Evolutionary conservation across 2,329 filamentous ascomycete species (phyloP).

Genomic region (Stylonectria norvegica): DNA sequence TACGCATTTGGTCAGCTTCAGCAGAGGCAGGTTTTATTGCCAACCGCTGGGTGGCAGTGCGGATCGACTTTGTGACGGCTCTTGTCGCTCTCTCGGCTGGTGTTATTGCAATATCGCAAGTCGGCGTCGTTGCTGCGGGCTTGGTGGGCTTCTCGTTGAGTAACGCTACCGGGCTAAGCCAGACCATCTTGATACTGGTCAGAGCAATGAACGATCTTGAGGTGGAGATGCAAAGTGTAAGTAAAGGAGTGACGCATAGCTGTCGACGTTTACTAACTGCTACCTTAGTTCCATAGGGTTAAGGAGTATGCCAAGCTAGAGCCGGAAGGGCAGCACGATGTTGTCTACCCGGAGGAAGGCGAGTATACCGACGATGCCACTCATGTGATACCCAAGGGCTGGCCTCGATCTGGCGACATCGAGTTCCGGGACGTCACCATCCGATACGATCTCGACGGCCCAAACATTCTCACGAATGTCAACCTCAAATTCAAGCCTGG

Average conservation of each 20-base stretch:
- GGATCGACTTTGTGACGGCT: constrained; percentile 53
- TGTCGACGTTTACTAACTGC: neutral
- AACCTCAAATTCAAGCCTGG: constrained; percentile 58
- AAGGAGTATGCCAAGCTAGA: constrained; percentile 47
- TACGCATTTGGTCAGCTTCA: constrained; percentile 45
- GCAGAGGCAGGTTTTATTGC: constrained; percentile 51
- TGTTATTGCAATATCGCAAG: constrained; percentile 48
- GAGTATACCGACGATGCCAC: constrained; percentile 40
- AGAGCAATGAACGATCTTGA: constrained; percentile 55
- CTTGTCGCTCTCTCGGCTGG: constrained; percentile 50
- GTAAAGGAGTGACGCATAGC: constrained; percentile 20
- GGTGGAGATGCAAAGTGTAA: constrained; percentile 53
- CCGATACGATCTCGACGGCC: constrained; percentile 44
- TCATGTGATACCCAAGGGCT: constrained; percentile 39
- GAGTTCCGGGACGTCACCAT: constrained; percentile 51
- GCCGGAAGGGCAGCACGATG: constrained; percentile 43
- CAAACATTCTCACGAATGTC: constrained; percentile 48
- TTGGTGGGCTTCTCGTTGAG: constrained; percentile 55
- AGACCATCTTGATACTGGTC: constrained; percentile 50
- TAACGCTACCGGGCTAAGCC: constrained; percentile 53
- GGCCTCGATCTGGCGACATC: constrained; percentile 46
- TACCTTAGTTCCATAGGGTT: constrained; percentile 41
- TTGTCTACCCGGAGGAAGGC: constrained; percentile 36
- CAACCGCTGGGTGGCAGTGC: constrained; percentile 56
- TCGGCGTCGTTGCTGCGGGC: constrained; percentile 46